Conservation (phyloP, 345 rosid species). For the Nephelium lappaceum region DNA sequence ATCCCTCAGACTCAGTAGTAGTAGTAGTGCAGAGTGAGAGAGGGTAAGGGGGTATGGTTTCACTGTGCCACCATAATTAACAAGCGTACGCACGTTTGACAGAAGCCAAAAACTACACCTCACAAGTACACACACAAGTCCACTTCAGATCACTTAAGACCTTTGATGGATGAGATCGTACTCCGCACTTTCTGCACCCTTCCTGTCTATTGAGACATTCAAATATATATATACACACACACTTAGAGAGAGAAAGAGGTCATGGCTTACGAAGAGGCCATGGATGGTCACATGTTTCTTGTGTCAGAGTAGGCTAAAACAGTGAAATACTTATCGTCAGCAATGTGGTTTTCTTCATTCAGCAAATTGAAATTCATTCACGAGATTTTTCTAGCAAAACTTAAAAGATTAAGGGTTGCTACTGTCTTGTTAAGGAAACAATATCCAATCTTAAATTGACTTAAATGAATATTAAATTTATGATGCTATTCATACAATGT, state of each 20-base stretch:
- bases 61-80: conserved; percentile 21
- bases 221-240: too few species aligned
- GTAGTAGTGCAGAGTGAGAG: not conserved
- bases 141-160: conserved; percentile 24
- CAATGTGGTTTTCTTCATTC: not conserved
- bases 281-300: conserved; percentile 36
- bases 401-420: not conserved
- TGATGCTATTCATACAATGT: too few species aligned
- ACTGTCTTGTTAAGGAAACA: too few species aligned
- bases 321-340: not conserved
- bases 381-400: not conserved
- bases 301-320: conserved; percentile 22
- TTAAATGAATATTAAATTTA: too few species aligned
- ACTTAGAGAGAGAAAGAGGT: not conserved
- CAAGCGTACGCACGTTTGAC: conserved; percentile 26
- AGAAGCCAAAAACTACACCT: conserved; percentile 9
- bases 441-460: too few species aligned
- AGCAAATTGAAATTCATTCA: not conserved
- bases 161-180: conserved; percentile 28
- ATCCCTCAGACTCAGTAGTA: conserved; percentile 12
- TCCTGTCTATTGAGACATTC: conserved; percentile 25
- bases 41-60: conserved; percentile 10
- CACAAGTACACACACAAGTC: conserved; percentile 2
- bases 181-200: conserved; percentile 30
- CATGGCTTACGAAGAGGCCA: not conserved